phyloP scores from a whole-genome alignment of 1,284 basidiomycete species.

The Amylostereum areolatum region DNA sequence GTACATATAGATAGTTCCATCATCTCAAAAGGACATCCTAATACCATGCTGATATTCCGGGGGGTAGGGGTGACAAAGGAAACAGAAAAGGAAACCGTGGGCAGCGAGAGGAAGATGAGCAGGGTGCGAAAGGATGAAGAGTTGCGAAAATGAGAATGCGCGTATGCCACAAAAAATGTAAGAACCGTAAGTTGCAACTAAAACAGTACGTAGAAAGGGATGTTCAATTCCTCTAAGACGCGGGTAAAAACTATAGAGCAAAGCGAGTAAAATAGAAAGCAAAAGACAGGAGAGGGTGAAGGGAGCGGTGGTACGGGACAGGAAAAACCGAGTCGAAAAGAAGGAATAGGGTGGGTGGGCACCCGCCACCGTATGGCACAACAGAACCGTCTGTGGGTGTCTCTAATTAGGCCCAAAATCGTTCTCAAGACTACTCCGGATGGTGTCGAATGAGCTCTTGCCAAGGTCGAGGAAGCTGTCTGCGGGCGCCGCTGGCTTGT shows the following conservation, averaged over 20 bases:
- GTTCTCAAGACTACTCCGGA: slow-evolving; percentile 33
- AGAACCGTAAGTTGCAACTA: slow-evolving; percentile 7
- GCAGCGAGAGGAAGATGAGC: too few species aligned
- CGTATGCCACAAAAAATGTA: slow-evolving; percentile 4
- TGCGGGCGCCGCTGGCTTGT: slow-evolving; percentile 25
- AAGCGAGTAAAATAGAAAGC: too few species aligned
- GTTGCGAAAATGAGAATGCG: too few species aligned
- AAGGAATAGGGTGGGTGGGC: too few species aligned
- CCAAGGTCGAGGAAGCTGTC: slow-evolving; percentile 63
- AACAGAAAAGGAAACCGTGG: too few species aligned
- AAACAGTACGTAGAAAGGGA: background rate
- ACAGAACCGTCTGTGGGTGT: too few species aligned
- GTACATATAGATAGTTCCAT: background rate
- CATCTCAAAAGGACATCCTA: slow-evolving; percentile 8
- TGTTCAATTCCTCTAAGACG: background rate
- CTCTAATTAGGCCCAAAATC: slow-evolving; percentile 3
- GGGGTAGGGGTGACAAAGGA: too few species aligned
- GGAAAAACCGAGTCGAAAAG: too few species aligned
- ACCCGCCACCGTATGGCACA: too few species aligned
- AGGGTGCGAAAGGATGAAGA: background rate
- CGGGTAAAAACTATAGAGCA: background rate
- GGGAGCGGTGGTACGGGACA: too few species aligned
- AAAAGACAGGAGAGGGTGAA: too few species aligned
- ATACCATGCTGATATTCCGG: slow-evolving; percentile 1
- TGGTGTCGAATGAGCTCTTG: slow-evolving; percentile 58